These are phyloP conservation scores for Mycena albidolilacea DNA, from an alignment of 768 basidiomycete genomes.

Conservation along the genomic window DNA sequence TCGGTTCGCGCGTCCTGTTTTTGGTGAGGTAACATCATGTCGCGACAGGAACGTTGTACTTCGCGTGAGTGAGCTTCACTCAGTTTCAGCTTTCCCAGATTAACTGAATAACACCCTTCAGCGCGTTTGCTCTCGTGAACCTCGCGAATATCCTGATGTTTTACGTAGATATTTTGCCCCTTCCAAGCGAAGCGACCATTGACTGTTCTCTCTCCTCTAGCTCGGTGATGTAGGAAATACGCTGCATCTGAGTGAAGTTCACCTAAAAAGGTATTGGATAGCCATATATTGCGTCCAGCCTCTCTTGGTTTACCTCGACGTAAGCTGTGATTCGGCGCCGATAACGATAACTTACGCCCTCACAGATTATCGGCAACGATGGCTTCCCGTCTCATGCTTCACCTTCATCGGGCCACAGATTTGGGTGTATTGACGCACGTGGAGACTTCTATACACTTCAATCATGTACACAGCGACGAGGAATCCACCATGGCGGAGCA, in stretches of 20 bases:
- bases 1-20: background rate
- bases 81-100: too few species aligned
- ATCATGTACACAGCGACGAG: too few species aligned
- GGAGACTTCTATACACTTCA: background rate
- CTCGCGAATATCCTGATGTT: constrained; percentile 26
- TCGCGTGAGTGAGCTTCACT: constrained; percentile 12
- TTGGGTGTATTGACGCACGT: background rate
- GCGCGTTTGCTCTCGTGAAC: constrained; percentile 18
- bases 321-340: background rate
- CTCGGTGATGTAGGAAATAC: background rate
- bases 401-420: background rate
- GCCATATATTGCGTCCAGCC: background rate
- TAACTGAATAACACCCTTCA: background rate
- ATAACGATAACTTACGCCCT: background rate
- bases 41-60: constrained; percentile 22
- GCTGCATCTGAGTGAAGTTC: background rate
- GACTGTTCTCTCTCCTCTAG: background rate
- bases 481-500: too few species aligned
- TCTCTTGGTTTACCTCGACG: background rate
- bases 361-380: background rate
- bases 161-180: constrained; percentile 16
- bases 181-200: background rate
- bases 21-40: background rate
- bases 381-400: constrained; percentile 5
- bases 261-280: background rate